Base-by-base conservation (phyloP, 164 flowering plant genomes). In the Piper betle region DNA sequence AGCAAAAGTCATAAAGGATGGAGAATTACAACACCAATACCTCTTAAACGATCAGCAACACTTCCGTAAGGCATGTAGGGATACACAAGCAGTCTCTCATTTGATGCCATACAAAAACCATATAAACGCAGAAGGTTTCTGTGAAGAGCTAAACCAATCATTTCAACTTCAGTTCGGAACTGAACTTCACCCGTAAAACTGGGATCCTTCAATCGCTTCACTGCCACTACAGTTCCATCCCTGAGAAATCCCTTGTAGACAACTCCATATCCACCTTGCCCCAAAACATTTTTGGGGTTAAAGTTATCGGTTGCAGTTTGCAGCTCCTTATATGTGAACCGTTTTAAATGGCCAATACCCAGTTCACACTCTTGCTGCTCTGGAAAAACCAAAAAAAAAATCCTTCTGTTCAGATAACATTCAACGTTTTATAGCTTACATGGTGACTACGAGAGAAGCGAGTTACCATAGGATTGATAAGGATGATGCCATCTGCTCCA, bases 101-200 rank as follows among this genome's bases (percentile, higher is more conserved):
- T 73, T 5, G 88, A 67, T 16, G 97, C 80, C 95, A 86, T 79
- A 71, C 96, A 94, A 64, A 94, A 94, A 8, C 99, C 99, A 79
- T 82, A 93, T 20, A 94, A 58, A 6, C 89, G 84, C 55, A 94
- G 75, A 55, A 94, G 96, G 75, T 94, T 94, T 62, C 99, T 74
- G 67, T 94, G 96, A 73, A 90, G 62, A 65, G 93, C 99, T 69
- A 94, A 79, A 55, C 99, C 88, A 73, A 94, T 94, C 92, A 86
- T 84, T 78, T 88, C 97, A 62, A 94, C 97, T 77, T 94, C 99
- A n/a, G 99, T 94, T 71, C 91, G 97, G 73, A 94, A 94, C 77
- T 91, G 99, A 64, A 82, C 77, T 73, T 94, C 99, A 66, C 99
- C 99, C 19, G 96, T 80, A 72, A 74, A 79, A 72, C 75, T 86